A percentile compares a stretch with the other conserved stretches of the same genome.
These are phyloP conservation scores for Paracoccidioides brasiliensis DNA, from an alignment of 2,329 filamentous ascomycete genomes.

Conservation along the genomic window DNA sequence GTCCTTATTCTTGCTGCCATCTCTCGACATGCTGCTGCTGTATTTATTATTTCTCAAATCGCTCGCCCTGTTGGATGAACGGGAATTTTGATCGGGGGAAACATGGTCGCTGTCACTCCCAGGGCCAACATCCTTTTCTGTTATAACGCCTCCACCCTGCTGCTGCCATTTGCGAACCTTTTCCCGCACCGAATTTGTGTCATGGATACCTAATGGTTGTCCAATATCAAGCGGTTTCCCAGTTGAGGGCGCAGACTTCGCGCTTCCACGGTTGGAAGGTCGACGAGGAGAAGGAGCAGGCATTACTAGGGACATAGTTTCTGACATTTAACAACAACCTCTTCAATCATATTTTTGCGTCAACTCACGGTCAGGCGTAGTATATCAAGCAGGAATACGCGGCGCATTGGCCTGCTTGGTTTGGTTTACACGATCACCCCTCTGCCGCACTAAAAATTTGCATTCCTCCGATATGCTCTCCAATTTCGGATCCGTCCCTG, in stretches of 20 bases:
- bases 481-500: not conserved
- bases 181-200: slow-evolving; percentile 56
- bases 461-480: not conserved
- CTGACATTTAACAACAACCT: not conserved
- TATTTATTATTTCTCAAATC: slow-evolving; percentile 14
- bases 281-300: slow-evolving; percentile 27
- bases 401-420: not conserved
- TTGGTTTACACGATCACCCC: not conserved
- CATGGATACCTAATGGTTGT: slow-evolving; percentile 43
- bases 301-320: slow-evolving; percentile 22
- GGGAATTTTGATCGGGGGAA: slow-evolving; percentile 14
- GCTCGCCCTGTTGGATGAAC: slow-evolving; percentile 13
- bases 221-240: slow-evolving; percentile 38
- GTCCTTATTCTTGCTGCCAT: slow-evolving; percentile 9
- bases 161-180: slow-evolving; percentile 79
- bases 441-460: not conserved
- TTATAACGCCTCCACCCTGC: slow-evolving; percentile 54
- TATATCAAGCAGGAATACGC: not conserved
- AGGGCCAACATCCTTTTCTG: slow-evolving; percentile 47
- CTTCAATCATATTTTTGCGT: not conserved
- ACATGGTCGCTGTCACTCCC: slow-evolving; percentile 36
- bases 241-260: slow-evolving; percentile 43
- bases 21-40: slow-evolving; percentile 9
- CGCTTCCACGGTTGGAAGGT: slow-evolving; percentile 38
- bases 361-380: not conserved